Evolutionary conservation across 805 yeast genomes (phyloP).

Genomic region (Blastobotrys parvus): DNA sequence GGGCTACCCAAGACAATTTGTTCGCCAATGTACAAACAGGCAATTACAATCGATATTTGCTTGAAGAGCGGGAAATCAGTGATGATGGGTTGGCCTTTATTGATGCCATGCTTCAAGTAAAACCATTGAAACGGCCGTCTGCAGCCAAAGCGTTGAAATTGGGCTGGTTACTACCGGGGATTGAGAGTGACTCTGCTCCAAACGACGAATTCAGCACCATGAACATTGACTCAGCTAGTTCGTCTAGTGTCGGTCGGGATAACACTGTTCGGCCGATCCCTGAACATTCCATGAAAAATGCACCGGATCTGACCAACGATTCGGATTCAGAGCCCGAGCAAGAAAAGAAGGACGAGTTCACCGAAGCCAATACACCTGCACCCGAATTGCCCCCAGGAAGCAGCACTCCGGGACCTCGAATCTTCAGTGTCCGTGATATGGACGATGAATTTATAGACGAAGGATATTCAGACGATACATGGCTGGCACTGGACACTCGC

Average conservation of each 20-base stretch:
- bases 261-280: not conserved
- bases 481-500: constrained; percentile 50
- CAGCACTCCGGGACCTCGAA: not conserved
- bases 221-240: not conserved
- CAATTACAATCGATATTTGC: constrained; percentile 66
- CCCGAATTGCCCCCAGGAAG: not conserved
- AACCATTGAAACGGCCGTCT: constrained; percentile 62
- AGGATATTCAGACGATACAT: constrained; percentile 38
- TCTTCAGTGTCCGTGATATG: constrained; percentile 15
- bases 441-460: constrained; percentile 13
- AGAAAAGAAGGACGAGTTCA: not conserved
- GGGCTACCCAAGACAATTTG: constrained; percentile 79
- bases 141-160: constrained; percentile 72
- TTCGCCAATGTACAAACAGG: constrained; percentile 71
- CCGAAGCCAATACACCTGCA: not conserved
- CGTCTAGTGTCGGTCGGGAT: not conserved
- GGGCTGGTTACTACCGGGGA: constrained; percentile 56
- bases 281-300: not conserved
- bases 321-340: not conserved
- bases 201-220: constrained; percentile 17
- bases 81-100: constrained; percentile 66
- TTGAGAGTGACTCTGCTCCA: constrained; percentile 4
- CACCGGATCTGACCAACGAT: not conserved
- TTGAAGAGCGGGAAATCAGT: constrained; percentile 47
- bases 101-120: constrained; percentile 60